These are phyloP conservation scores for Hypoxylon sp. DNA, from an alignment of 2,329 filamentous ascomycete species.

Conservation along the genomic window DNA sequence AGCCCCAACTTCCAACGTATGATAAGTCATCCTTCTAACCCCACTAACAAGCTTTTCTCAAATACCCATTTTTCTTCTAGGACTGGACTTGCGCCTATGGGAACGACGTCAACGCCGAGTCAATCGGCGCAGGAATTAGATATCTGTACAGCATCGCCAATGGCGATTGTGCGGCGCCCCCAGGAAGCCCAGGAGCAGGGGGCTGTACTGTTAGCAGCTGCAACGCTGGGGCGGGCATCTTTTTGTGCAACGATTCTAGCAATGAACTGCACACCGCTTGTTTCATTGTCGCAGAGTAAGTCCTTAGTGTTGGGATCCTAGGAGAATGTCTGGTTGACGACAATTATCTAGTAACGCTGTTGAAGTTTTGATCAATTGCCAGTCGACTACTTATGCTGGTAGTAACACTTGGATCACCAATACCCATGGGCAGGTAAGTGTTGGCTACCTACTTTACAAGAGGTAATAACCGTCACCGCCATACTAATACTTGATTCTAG, in stretches of 20 bases:
- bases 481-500: slow-evolving; percentile 19
- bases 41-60: neutral
- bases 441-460: neutral
- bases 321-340: neutral
- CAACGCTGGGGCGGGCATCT: slow-evolving; percentile 33
- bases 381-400: slow-evolving; percentile 32
- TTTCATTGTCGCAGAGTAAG: slow-evolving; percentile 33
- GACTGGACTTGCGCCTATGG: slow-evolving; percentile 40
- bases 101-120: slow-evolving; percentile 33
- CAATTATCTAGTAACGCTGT: slow-evolving; percentile 34
- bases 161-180: slow-evolving; percentile 33
- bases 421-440: slow-evolving; percentile 39
- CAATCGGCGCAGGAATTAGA: slow-evolving; percentile 30
- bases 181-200: slow-evolving; percentile 29
- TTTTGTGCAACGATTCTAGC: slow-evolving; percentile 34
- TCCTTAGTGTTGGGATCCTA: neutral
- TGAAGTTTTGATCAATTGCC: slow-evolving; percentile 42
- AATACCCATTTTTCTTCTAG: slow-evolving; percentile 1
- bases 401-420: slow-evolving; percentile 30
- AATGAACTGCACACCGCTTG: slow-evolving; percentile 21
- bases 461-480: too few relatives aligned
- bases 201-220: slow-evolving; percentile 34
- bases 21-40: neutral
- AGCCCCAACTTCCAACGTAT: slow-evolving; percentile 38
- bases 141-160: slow-evolving; percentile 41